Percentiles rank a stretch among this genome's conserved stretches.
These are phyloP conservation scores for Paramecium sexaurelia DNA, from an alignment of 73 alveolate species.

Conservation along the genomic window DNA sequence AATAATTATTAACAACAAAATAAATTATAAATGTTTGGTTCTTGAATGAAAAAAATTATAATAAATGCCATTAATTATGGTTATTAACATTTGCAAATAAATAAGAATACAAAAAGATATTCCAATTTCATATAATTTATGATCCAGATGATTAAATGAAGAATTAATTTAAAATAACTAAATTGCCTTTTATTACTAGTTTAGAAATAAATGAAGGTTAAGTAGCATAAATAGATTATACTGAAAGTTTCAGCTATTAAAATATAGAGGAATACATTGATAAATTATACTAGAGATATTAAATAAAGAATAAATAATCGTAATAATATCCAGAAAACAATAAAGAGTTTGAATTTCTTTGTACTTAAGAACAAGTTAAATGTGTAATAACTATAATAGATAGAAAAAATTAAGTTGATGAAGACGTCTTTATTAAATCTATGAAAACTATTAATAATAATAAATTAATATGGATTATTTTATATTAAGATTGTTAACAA, in stretches of 20 bases:
- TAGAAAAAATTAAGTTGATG: not conserved
- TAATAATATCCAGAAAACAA: not conserved
- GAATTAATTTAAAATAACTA: not conserved
- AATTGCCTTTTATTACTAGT: not conserved
- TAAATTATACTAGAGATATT: not conserved
- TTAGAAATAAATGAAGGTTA: not conserved
- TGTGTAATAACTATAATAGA: not conserved
- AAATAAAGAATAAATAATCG: not conserved
- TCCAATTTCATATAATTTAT: not conserved
- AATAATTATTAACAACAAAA: not conserved
- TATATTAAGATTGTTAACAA: not conserved
- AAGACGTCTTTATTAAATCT: not conserved
- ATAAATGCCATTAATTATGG: constrained; percentile 5
- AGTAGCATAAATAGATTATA: not conserved
- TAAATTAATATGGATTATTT: not conserved
- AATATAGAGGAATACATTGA: not conserved
- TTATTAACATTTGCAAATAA: not conserved
- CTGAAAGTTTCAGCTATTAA: not conserved
- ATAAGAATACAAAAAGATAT: not conserved
- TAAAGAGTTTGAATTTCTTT: not conserved
- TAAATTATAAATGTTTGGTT: not conserved
- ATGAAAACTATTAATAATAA: not conserved
- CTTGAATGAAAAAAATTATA: not conserved
- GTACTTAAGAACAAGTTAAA: not conserved
- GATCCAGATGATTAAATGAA: not conserved